Percentiles rank a stretch among this genome's conserved stretches.
These are phyloP conservation scores for Cryptococcus deneoformans DNA, from an alignment of 1,284 basidiomycete species.

Conservation along the genomic window DNA sequence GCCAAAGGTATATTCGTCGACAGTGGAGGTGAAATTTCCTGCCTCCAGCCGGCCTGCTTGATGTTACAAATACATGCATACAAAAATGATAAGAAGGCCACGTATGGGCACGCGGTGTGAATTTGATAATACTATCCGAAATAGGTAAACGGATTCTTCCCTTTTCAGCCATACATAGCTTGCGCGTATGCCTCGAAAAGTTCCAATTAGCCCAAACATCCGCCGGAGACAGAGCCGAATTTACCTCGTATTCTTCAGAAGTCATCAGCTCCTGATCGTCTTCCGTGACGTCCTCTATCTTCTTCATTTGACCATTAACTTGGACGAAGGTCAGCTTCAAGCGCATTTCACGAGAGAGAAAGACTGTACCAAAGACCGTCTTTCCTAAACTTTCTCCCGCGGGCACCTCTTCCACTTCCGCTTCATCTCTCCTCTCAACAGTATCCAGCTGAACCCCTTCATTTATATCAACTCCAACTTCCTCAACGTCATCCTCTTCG, in stretches of 20 bases:
- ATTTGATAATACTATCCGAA: too few species aligned
- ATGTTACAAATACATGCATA: too few species aligned
- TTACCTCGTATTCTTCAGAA: constrained; percentile 49
- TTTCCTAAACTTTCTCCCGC: neutral
- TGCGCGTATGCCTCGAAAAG: constrained; percentile 12
- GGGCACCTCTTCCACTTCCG: neutral
- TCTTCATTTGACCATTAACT: constrained; percentile 43
- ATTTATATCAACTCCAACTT: constrained; percentile 17
- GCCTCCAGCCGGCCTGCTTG: too few species aligned
- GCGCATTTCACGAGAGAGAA: neutral
- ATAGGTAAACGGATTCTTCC: too few species aligned
- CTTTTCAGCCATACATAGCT: constrained; percentile 12
- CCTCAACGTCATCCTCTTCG: constrained; percentile 25
- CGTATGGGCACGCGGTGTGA: too few species aligned
- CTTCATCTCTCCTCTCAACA: neutral
- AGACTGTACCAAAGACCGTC: constrained; percentile 27
- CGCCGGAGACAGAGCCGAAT: constrained; percentile 1
- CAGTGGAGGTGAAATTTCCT: too few species aligned
- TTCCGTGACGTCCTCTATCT: constrained; percentile 43
- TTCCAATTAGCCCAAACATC: neutral
- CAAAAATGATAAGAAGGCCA: too few species aligned
- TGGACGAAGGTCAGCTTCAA: neutral
- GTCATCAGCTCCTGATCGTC: constrained; percentile 49
- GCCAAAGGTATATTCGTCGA: too few species aligned
- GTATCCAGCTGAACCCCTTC: constrained; percentile 8